phyloP scores from a whole-genome alignment of 202 grass and related monocot species.

The Bolboschoenoplectus hybrid region DNA sequence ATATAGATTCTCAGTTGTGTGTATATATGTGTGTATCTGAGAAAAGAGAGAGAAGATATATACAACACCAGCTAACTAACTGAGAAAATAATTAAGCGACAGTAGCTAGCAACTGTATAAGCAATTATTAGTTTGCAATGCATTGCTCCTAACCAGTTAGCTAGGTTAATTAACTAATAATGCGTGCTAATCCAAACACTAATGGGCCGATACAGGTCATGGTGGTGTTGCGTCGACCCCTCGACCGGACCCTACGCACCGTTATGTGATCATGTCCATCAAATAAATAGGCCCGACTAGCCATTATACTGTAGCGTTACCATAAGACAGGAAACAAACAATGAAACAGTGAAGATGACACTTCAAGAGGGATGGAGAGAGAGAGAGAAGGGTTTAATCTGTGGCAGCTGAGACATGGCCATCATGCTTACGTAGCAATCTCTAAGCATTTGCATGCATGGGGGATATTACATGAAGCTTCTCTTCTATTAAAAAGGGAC shows the following conservation, averaged over 20 bases:
- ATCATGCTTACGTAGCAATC: constrained; percentile 30
- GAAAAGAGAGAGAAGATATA: background rate
- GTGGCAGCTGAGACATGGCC: constrained; percentile 35
- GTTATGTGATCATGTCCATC: constrained; percentile 4
- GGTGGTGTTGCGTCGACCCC: background rate
- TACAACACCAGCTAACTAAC: background rate
- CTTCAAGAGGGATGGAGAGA: background rate
- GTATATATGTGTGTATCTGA: background rate
- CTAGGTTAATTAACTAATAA: background rate
- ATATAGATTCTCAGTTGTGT: background rate
- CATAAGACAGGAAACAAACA: constrained; percentile 37
- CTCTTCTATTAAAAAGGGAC: constrained; percentile 13
- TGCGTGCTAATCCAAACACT: background rate
- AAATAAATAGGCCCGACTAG: background rate
- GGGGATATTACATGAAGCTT: background rate
- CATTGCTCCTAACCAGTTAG: background rate
- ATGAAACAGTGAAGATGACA: constrained; percentile 29
- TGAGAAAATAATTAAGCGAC: background rate
- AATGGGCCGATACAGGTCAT: background rate
- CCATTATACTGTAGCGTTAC: constrained; percentile 26
- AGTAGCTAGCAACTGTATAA: background rate
- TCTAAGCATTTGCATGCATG: constrained; percentile 31
- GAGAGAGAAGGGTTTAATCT: background rate
- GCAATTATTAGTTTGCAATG: background rate
- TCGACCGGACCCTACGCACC: constrained; percentile 2